Percentiles rank a stretch among this genome's conserved stretches.
phyloP scores from a whole-genome alignment of 108 stramenopile species.

The Fistulifera pelliculosa region DNA sequence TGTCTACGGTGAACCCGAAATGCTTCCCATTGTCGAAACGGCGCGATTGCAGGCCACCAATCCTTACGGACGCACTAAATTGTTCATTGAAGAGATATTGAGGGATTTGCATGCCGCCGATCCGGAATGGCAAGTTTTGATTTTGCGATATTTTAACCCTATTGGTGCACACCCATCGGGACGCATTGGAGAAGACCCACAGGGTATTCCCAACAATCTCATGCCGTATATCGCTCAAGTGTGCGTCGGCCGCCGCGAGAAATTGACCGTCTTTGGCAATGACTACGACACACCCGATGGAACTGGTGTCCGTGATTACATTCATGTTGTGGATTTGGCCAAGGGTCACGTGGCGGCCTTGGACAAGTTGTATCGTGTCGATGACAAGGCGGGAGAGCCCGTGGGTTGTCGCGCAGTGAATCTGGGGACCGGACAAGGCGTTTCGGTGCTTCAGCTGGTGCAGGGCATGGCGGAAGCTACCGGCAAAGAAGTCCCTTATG shows the following conservation, averaged over 20 bases:
- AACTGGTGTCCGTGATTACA: constrained; percentile 98
- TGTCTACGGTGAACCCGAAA: constrained; percentile 95
- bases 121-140: constrained; percentile 60
- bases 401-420: constrained; percentile 88
- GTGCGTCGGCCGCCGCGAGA: constrained; percentile 87
- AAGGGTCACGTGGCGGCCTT: constrained; percentile 93
- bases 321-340: constrained; percentile 98
- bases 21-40: constrained; percentile 79
- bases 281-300: constrained; percentile 98
- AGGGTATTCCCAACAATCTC: constrained; percentile 96
- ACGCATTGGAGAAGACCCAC: constrained; percentile 96
- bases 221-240: constrained; percentile 95
- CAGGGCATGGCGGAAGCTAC: constrained; percentile 87
- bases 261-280: constrained; percentile 90
- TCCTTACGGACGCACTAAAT: constrained; percentile 97
- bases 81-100: constrained; percentile 97
- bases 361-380: constrained; percentile 68
- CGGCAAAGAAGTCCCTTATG: constrained; percentile 82
- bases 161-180: constrained; percentile 97
- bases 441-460: constrained; percentile 92
- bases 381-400: constrained; percentile 18
- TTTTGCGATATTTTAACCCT: constrained; percentile 99
- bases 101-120: constrained; percentile 74
- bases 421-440: constrained; percentile 92
- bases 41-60: constrained; percentile 80